Evolutionary conservation across 352 stramenopile species (phyloP), one percentile per base, ranked within the genome.

Genomic region (Phytophthora sojae): DNA sequence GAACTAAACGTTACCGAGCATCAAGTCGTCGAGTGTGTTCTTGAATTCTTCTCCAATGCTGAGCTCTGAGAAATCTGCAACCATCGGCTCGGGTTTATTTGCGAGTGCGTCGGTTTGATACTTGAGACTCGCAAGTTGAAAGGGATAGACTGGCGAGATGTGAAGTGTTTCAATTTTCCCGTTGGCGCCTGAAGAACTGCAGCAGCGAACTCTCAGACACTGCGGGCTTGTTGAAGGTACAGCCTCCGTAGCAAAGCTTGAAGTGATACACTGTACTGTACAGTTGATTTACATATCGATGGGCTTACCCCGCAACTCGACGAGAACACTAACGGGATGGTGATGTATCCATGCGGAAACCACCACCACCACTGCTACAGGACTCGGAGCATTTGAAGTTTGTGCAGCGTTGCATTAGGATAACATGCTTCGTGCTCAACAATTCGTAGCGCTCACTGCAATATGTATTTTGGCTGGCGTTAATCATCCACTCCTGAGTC

Each of bases 271-370:
- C 25, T 32, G 3, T 32, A 32, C 35, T 44, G 35, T 49, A 21
- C n/a, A 25, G 8, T 52, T 52, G 45, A 29, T 26, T 29, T 2
- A 14, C 17, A 15, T 3, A 52, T 25, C 42, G 42, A 50, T 50
- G 4, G 45, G 19, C 19, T 15, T 14, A 19, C n/a, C 19, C 26
- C 45, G 49, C 57, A 21, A 64, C 35, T 15, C 19, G 6, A 65
- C 58, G 30, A 65, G 58, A 65, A 12, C 44, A 19, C 47, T 19
- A 57, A 65, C 12, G 45, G 15, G 58, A 65, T 65, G 45, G 47
- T 65, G 47, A 59, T 23, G 45, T 3, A 39, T 50, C 15, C 15
- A 32, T 32, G 29, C 29, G 29, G 7, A 32, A 32, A 32, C 29
- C 5, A 32, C 29, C 29, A 32, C 29, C 14, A 49, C n/a, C n/a